Conservation (phyloP, 176 grass and related monocot genomes). For the Dactylis glomerata region DNA sequence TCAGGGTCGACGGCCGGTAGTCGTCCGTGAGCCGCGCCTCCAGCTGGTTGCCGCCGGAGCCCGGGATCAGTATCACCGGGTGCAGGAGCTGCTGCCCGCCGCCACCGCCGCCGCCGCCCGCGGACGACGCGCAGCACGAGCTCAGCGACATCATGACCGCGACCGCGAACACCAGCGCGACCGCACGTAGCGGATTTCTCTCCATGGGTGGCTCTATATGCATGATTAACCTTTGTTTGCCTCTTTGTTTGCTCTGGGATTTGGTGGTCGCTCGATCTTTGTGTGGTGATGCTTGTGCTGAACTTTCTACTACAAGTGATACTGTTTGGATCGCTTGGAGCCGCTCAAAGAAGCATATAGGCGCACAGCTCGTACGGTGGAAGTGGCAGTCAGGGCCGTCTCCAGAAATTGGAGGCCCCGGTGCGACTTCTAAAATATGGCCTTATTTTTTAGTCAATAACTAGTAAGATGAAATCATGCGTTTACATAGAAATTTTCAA, state of each 20-base stretch:
- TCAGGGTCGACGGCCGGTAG: conserved; percentile 68
- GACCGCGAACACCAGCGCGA: background rate
- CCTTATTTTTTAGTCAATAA: no score
- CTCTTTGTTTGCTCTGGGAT: conserved; percentile 9
- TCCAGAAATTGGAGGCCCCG: no score
- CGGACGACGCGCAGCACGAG: conserved; percentile 2
- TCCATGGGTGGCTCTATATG: background rate
- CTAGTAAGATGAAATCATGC: no score
- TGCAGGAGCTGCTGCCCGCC: conserved; percentile 34
- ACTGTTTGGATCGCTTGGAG: conserved; percentile 24
- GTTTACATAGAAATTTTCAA: no score
- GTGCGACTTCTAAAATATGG: no score
- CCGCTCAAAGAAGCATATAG: conserved; percentile 7
- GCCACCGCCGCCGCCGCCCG: background rate
- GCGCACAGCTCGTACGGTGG: background rate
- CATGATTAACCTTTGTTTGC: background rate
- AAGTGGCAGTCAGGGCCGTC: background rate
- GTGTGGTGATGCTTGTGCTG: conserved; percentile 31
- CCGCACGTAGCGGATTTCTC: background rate
- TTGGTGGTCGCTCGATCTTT: conserved; percentile 20
- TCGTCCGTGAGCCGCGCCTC: conserved; percentile 68
- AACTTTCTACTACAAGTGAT: background rate
- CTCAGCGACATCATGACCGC: conserved; percentile 24
- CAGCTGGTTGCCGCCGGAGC: conserved; percentile 80
- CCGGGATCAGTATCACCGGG: conserved; percentile 79